Conservation (phyloP, 768 basidiomycete genomes). For the Amanita phalloides region DNA sequence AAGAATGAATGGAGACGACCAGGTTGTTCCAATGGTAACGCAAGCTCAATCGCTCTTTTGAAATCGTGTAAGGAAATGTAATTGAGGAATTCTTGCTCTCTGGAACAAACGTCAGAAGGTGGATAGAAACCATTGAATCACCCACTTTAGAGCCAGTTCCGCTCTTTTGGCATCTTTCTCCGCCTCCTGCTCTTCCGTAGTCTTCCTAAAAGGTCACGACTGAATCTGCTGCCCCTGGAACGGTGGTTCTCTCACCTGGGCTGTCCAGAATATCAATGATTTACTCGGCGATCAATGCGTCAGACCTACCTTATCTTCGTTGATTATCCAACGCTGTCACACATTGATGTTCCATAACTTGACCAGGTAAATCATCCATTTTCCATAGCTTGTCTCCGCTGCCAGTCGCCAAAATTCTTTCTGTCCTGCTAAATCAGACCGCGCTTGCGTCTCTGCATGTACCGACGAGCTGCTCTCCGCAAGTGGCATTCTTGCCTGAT, state of each 20-base stretch:
- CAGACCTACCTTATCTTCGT: constrained; percentile 78
- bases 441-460: constrained; percentile 92
- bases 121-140: constrained; percentile 5
- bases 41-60: constrained; percentile 81
- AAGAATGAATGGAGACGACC: constrained; percentile 79
- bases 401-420: constrained; percentile 82
- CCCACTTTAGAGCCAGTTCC: constrained; percentile 73
- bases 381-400: constrained; percentile 96
- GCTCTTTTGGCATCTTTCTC: constrained; percentile 68
- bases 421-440: constrained; percentile 77
- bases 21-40: constrained; percentile 89
- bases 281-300: not conserved
- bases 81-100: constrained; percentile 94
- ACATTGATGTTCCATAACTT: constrained; percentile 92
- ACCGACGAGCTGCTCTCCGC: constrained; percentile 67
- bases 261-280: constrained; percentile 62
- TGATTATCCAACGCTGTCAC: constrained; percentile 89
- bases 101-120: constrained; percentile 21
- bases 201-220: constrained; percentile 96
- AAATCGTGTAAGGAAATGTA: constrained; percentile 85
- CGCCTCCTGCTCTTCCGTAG: constrained; percentile 72
- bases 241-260: constrained; percentile 70
- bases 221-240: constrained; percentile 95
- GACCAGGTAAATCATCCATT: constrained; percentile 88
- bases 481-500: constrained; percentile 29